A percentile compares a stretch with the other conserved stretches of the same genome.
Evolutionary conservation across 2,329 filamentous ascomycete species (phyloP).

Genomic region (Paecilomyces fulvus): DNA sequence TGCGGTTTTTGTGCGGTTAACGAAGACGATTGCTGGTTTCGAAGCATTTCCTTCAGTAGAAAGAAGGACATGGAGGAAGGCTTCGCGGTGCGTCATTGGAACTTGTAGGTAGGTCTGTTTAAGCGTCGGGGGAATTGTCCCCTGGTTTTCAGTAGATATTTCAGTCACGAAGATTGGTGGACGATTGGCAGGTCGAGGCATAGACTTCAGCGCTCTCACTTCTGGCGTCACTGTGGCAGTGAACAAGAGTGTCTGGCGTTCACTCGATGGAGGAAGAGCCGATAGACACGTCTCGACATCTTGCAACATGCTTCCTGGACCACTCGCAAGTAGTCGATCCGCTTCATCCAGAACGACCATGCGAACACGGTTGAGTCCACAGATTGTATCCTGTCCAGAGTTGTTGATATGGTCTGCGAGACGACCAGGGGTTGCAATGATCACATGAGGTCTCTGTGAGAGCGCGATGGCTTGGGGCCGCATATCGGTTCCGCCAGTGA

Average conservation of each 20-base stretch:
- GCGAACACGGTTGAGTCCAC: slow-evolving; percentile 66
- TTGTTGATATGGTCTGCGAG: slow-evolving; percentile 88
- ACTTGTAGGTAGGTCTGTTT: slow-evolving; percentile 80
- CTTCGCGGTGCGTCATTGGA: slow-evolving; percentile 85
- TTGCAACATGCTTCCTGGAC: slow-evolving; percentile 80
- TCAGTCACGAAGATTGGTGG: slow-evolving; percentile 82
- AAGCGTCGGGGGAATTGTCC: slow-evolving; percentile 69
- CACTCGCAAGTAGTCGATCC: slow-evolving; percentile 70
- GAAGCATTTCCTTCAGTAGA: slow-evolving; percentile 65
- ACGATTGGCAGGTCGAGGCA: slow-evolving; percentile 60
- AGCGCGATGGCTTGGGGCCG: slow-evolving; percentile 78
- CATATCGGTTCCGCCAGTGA: slow-evolving; percentile 93
- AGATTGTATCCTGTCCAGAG: slow-evolving; percentile 84
- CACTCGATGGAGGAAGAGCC: slow-evolving; percentile 64
- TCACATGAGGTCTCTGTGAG: slow-evolving; percentile 72
- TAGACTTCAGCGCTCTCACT: slow-evolving; percentile 74
- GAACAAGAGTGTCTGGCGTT: slow-evolving; percentile 90
- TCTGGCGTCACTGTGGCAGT: slow-evolving; percentile 93
- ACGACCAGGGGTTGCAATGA: slow-evolving; percentile 89
- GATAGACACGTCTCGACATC: slow-evolving; percentile 85
- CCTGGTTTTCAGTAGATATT: slow-evolving; percentile 60
- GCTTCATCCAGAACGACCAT: slow-evolving; percentile 95
- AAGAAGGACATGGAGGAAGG: slow-evolving; percentile 85
- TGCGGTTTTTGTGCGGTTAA: slow-evolving; percentile 82
- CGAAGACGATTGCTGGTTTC: slow-evolving; percentile 85